A percentile compares a stretch with the other conserved stretches of the same genome.
Conservation (phyloP, 2,329 filamentous ascomycete species). For the Phialocephala sp. region DNA sequence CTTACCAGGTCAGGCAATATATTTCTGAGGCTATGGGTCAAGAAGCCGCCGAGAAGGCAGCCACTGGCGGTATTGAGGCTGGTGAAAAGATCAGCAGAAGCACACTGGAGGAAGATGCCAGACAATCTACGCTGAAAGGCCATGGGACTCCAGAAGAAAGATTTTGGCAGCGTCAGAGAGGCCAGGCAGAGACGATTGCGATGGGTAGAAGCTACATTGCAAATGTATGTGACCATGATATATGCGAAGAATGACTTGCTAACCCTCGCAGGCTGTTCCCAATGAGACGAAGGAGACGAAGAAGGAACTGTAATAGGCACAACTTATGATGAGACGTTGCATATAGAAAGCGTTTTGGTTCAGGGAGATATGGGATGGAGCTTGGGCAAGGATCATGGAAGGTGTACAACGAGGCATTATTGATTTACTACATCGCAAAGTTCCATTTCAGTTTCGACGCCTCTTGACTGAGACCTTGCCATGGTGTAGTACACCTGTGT, state of each 20-base stretch:
- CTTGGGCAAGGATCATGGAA: neutral
- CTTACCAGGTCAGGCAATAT: constrained; percentile 38
- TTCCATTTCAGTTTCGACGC: neutral
- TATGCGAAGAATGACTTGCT: neutral
- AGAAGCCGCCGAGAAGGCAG: constrained; percentile 56
- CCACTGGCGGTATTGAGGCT: constrained; percentile 53
- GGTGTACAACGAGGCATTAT: constrained; percentile 1
- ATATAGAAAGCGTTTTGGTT: constrained; percentile 5
- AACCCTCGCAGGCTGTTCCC: constrained; percentile 26
- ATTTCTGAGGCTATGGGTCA: constrained; percentile 74
- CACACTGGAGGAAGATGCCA: constrained; percentile 68
- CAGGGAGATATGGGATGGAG: neutral
- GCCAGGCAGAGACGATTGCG: constrained; percentile 61
- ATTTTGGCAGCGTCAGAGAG: constrained; percentile 67
- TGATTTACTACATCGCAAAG: neutral
- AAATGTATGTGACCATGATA: constrained; percentile 43
- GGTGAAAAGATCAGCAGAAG: constrained; percentile 69
- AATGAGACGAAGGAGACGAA: constrained; percentile 26
- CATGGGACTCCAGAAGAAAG: constrained; percentile 60
- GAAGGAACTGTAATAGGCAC: constrained; percentile 28
- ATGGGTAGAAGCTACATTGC: constrained; percentile 61
- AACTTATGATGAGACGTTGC: constrained; percentile 7
- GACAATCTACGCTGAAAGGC: constrained; percentile 54
- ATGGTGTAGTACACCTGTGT: neutral
- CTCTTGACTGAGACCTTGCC: neutral